phyloP scores from a whole-genome alignment of 2,329 filamentous ascomycete genomes.

The Exophiala phaeomuriformis region DNA sequence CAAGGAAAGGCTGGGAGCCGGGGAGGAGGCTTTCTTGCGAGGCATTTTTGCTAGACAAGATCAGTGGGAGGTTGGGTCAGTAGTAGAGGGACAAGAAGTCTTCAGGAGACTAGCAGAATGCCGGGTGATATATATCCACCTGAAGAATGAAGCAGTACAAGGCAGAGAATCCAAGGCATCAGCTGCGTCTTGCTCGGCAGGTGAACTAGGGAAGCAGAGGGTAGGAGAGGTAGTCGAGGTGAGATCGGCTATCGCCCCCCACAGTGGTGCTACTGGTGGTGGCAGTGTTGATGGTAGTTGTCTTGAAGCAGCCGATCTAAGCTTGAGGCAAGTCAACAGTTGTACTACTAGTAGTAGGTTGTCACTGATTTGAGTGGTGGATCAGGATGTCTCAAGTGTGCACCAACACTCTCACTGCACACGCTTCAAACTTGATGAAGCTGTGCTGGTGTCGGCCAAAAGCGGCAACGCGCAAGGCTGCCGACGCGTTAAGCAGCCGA shows the following conservation, averaged over 20 bases:
- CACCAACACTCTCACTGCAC: no score
- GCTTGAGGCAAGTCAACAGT: not conserved
- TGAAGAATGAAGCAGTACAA: slow-evolving; percentile 1
- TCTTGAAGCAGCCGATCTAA: not conserved
- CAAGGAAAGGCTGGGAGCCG: slow-evolving; percentile 3
- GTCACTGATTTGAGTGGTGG: no score
- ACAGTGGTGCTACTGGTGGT: no score
- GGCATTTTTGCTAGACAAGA: slow-evolving; percentile 6
- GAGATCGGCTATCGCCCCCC: no score
- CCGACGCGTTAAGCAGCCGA: slow-evolving; percentile 2
- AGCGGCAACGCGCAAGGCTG: slow-evolving; percentile 9
- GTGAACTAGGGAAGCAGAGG: not conserved
- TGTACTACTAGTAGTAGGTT: not conserved
- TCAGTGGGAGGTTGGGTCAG: not conserved
- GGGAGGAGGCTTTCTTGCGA: slow-evolving; percentile 7
- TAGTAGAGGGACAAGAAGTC: not conserved
- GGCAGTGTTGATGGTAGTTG: not conserved
- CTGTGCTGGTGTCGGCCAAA: not conserved
- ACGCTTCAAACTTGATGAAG: not conserved
- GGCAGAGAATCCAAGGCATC: not conserved
- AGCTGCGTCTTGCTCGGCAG: not conserved
- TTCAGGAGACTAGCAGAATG: not conserved
- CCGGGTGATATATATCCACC: not conserved
- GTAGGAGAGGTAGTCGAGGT: not conserved
- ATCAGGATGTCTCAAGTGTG: no score